Base-by-base conservation (phyloP, 805 yeast genomes). In the Hanseniaspora taiwanica region DNA sequence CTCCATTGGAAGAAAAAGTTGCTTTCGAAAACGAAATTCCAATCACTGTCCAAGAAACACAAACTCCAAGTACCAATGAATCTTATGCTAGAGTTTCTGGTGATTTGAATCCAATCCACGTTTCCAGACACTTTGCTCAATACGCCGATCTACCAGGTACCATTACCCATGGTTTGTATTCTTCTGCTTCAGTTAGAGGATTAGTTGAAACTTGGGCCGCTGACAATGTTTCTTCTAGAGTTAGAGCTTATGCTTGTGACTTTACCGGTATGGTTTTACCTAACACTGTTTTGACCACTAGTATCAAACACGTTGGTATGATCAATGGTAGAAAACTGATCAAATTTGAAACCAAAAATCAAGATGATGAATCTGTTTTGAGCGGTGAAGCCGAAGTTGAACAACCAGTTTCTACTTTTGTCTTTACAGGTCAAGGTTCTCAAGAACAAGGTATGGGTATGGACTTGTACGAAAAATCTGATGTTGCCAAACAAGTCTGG, bases 381-480 rank as follows among this genome's bases (percentile, higher is more conserved):
- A 62, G 72, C 40, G 99, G 97, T 66, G 94, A 85, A 68, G 99
- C 99, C 42, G 98, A 91, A 69, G 87, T 93, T 55, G 97, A 91
- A 54, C 99, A 91, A 68, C 98, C 99, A 25, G 81, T 80, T 40
- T 83, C 97, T 35, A 81, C 98, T 17, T 91, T 83, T 61, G 94
- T 91, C 43, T 91, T 93, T 68, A 91, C 99, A 49, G 99, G 98
- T 59, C 99, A 91, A 72, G 99, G 99, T 63, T 89, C 98, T 45
- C 99, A 91, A 67, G 98, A 93, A 65, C 98, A 93, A 70, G 96
- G 96, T 62, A 91, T 91, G 99, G 98, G 99, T 72, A 91, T 91
- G 99, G 98, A 91, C 63, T 74, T 91, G 59, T 91, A 91, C 64
- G 78, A 78, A 49, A 72, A 81, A 33, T 82, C 95, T 38, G 86